Base-by-base conservation (phyloP, 2,329 filamentous ascomycete species). In the Aspergillus uvarum region DNA sequence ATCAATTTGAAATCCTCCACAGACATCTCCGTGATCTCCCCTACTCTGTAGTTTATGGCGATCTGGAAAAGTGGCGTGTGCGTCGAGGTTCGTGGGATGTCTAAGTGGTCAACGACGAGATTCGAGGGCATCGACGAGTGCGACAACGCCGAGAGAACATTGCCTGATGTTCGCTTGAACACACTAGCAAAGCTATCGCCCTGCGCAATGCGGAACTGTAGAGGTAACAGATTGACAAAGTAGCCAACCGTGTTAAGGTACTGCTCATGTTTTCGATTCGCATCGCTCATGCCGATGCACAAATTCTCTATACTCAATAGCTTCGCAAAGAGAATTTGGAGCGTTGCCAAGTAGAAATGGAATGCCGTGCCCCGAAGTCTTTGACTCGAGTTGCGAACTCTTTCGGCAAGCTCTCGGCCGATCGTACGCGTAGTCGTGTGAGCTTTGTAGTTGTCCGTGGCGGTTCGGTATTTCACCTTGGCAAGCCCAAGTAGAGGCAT, bases 61-160 rank as follows among this genome's bases (percentile, higher is more conserved):
- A 59, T 53, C 50, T 63, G 61, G 21, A 63, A 63, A 8, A 63
- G 35, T 2, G 61, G 61, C 3, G 42, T 59, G 4, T 44, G 12
- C 10, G 14, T 53, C 1, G 49, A 31, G 2, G n/a, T 19, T 16
- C 52, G 49, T 4, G 48, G 29, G 8, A 60, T 42, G 16, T 58
- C 44, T 3, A 59, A n/a, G 3, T 12, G 32, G 2, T 54, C 42
- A 10, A 63, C 19, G 2, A 63, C 22, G 7, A 51, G 12, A 6
- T 61, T 52, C 7, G 53, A 54, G 4, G 61, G 61, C 10, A 58
- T 4, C 4, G 22, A 44, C 8, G 59, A 58, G 16, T 61, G 24
- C 31, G 19, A 38, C 35, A 61, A 26, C 2, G 56, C 59, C 5
- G 35, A n/a, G 5, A 51, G 21, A 6, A 49, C 50, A 11, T 54